phyloP scores from a whole-genome alignment of 768 basidiomycete species.

The Agaricus bisporus region DNA sequence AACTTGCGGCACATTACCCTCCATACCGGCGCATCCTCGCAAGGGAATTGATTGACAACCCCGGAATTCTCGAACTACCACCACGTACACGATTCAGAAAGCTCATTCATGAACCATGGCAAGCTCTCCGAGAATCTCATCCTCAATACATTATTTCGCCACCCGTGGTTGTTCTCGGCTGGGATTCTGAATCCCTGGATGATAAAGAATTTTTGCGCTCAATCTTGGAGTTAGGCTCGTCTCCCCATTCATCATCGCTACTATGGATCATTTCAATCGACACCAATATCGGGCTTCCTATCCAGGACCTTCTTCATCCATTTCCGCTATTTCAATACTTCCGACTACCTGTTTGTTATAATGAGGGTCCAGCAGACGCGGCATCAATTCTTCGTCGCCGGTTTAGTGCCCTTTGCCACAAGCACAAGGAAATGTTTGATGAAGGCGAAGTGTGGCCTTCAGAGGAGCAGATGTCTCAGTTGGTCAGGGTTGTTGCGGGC shows the following conservation, averaged over 20 bases:
- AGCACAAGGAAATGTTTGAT: no score
- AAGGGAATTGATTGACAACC: slow-evolving; percentile 13
- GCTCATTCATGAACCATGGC: no score
- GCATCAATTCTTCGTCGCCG: neutral
- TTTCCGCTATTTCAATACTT: neutral
- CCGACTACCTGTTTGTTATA: neutral
- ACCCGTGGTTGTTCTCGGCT: neutral
- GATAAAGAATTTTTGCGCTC: neutral
- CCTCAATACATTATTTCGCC: neutral
- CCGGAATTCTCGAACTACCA: slow-evolving; percentile 15
- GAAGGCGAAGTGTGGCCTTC: no score
- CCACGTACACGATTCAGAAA: slow-evolving; percentile 17
- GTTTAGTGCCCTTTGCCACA: neutral
- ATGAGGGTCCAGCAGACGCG: neutral
- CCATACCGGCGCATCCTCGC: slow-evolving; percentile 14
- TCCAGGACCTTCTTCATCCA: no score
- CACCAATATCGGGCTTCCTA: neutral
- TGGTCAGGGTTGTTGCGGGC: no score
- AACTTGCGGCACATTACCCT: slow-evolving; percentile 15
- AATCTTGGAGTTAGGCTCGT: neutral
- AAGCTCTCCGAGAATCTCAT: slow-evolving; percentile 6
- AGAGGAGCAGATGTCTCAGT: no score
- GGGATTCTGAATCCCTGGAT: no score
- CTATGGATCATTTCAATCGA: neutral
- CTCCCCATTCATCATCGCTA: neutral